Conservation (phyloP, 129 eudicot genomes). For the Deinandra increscens region DNA sequence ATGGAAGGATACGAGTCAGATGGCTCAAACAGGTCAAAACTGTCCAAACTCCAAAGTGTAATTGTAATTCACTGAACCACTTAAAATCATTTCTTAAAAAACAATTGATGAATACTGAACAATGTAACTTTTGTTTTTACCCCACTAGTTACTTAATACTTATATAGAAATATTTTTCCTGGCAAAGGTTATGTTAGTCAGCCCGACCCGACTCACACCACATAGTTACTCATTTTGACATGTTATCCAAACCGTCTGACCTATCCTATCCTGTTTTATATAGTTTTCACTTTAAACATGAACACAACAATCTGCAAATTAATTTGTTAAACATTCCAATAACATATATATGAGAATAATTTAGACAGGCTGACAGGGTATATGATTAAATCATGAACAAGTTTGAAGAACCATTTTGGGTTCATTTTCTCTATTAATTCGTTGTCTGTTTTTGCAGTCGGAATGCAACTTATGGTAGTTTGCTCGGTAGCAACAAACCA, state of each 20-base stretch:
- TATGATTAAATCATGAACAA: too few relatives aligned
- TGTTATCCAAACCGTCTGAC: neutral
- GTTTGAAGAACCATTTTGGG: neutral
- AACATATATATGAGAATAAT: neutral
- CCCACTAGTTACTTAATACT: neutral
- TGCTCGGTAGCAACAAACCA: slow-evolving; percentile 70
- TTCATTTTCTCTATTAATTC: neutral
- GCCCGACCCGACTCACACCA: too few relatives aligned
- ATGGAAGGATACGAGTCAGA: neutral
- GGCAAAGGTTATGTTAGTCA: too few relatives aligned
- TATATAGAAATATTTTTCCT: too few relatives aligned
- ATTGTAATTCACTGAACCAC: neutral
- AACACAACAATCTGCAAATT: too few relatives aligned
- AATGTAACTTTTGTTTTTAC: neutral
- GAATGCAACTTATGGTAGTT: slow-evolving; percentile 59
- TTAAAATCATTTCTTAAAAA: neutral
- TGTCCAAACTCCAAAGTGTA: neutral
- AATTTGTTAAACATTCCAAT: neutral
- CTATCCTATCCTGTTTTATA: too few relatives aligned
- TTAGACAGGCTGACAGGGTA: too few relatives aligned
- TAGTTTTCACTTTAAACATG: too few relatives aligned
- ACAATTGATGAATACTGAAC: too few relatives aligned
- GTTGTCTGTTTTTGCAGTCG: slow-evolving; percentile 46
- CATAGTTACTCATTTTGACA: too few relatives aligned
- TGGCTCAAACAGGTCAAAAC: neutral